phyloP scores from a whole-genome alignment of 441 rosid species.

The Caryocar brasiliense region DNA sequence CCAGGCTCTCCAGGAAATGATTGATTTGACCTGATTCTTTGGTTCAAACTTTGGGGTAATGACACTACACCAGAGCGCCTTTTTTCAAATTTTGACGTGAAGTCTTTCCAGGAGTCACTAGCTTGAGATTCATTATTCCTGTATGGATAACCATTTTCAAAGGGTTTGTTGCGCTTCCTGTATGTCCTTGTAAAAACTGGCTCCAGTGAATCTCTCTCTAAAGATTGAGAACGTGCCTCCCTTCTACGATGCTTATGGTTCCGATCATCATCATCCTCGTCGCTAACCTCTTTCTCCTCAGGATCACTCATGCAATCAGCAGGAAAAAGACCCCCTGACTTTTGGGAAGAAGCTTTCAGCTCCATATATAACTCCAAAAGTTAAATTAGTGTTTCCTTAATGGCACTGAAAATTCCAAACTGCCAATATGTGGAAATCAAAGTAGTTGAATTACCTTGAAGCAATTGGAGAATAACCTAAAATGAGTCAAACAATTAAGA shows the following conservation, averaged over 20 bases:
- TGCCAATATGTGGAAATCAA: constrained; percentile 8
- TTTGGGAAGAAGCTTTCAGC: constrained; percentile 63
- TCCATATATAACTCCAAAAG: constrained; percentile 40
- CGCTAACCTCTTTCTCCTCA: constrained; percentile 88
- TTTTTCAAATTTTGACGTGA: constrained; percentile 41
- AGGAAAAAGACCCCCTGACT: constrained; percentile 52
- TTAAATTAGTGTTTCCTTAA: constrained; percentile 8
- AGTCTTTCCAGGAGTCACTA: constrained; percentile 38
- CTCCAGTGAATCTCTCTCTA: constrained; percentile 60
- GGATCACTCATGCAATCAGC: constrained; percentile 65
- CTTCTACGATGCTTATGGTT: constrained; percentile 92
- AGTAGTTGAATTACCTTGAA: constrained; percentile 5
- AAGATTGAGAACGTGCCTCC: constrained; percentile 60
- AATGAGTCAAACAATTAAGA: background rate
- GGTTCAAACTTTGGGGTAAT: constrained; percentile 40
- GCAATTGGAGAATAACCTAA: constrained; percentile 11
- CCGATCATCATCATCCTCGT: constrained; percentile 97
- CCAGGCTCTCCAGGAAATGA: constrained; percentile 55
- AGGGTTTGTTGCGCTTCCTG: constrained; percentile 56
- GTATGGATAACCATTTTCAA: constrained; percentile 55
- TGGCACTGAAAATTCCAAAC: constrained; percentile 26
- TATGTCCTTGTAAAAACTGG: constrained; percentile 46
- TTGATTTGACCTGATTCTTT: constrained; percentile 46
- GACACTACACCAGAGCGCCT: constrained; percentile 38
- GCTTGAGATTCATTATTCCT: constrained; percentile 56